Evolutionary conservation across 1,284 basidiomycete species (phyloP).

Genomic region (Cystobasidiaceae sp.): DNA sequence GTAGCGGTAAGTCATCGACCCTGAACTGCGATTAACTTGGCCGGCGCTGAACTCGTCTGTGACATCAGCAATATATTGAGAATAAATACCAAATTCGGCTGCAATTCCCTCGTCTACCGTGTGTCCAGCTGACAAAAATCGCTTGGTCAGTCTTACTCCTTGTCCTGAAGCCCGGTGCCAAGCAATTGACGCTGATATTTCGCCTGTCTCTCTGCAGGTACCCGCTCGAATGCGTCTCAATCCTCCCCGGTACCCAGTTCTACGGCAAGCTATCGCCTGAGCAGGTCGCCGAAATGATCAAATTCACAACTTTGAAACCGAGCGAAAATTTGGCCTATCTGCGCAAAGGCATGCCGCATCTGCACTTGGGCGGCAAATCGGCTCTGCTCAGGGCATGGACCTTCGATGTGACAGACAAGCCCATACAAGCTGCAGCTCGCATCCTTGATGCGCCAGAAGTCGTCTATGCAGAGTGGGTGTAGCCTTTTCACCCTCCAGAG

Average conservation of each 20-base stretch:
- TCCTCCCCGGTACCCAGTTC: slow-evolving; percentile 32
- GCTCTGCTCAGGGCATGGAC: slow-evolving; percentile 1
- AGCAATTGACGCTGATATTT: too few relatives aligned
- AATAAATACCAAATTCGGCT: slow-evolving; percentile 28
- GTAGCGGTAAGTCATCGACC: slow-evolving; percentile 5
- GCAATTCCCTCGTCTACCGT: slow-evolving; percentile 30
- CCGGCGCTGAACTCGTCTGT: background rate
- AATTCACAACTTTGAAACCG: slow-evolving; percentile 26
- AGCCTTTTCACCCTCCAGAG: too few relatives aligned
- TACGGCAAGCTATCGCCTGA: slow-evolving; percentile 35
- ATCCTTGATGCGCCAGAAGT: slow-evolving; percentile 18
- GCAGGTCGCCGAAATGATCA: slow-evolving; percentile 33
- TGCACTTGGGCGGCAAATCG: background rate
- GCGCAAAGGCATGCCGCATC: slow-evolving; percentile 2
- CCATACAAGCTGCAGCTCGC: slow-evolving; percentile 7
- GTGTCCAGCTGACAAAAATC: slow-evolving; percentile 35
- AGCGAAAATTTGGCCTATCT: background rate
- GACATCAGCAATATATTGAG: slow-evolving; percentile 20
- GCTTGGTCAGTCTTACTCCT: slow-evolving; percentile 17
- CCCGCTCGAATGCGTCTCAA: slow-evolving; percentile 33
- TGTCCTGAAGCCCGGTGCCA: background rate
- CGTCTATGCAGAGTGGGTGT: background rate
- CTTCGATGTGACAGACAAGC: slow-evolving; percentile 1
- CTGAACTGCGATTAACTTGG: background rate
- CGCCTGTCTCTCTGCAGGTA: slow-evolving; percentile 29